phyloP scores from a whole-genome alignment of 768 basidiomycete species.

The Lepiota venenata region DNA sequence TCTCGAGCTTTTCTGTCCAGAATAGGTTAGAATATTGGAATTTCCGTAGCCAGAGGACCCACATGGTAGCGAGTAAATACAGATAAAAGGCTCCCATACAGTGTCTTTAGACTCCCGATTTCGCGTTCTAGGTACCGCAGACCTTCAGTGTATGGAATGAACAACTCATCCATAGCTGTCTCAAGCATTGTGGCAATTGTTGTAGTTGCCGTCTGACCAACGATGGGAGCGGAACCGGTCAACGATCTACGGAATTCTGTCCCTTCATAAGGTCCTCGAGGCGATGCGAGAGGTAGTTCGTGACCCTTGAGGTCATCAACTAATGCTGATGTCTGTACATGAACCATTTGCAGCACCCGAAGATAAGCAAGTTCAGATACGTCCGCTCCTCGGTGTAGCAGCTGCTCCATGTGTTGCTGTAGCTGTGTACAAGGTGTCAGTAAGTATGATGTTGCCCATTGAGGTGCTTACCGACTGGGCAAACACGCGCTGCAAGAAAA shows the following conservation, averaged over 20 bases:
- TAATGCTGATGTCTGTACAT: slow-evolving; percentile 69
- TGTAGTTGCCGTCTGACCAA: slow-evolving; percentile 44
- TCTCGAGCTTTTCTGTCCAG: slow-evolving; percentile 56
- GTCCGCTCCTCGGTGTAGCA: slow-evolving; percentile 69
- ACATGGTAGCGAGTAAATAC: slow-evolving; percentile 91
- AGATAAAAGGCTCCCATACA: slow-evolving; percentile 71
- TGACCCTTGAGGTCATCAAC: slow-evolving; percentile 92
- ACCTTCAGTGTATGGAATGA: slow-evolving; percentile 91
- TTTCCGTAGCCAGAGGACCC: slow-evolving; percentile 20
- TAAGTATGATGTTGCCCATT: background rate
- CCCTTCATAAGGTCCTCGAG: slow-evolving; percentile 61
- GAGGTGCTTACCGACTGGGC: slow-evolving; percentile 81
- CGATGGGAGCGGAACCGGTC: slow-evolving; percentile 39
- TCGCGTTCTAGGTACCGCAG: slow-evolving; percentile 91
- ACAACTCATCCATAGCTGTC: slow-evolving; percentile 92
- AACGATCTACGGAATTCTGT: slow-evolving; percentile 59
- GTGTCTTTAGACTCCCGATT: slow-evolving; percentile 72
- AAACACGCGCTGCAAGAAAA: slow-evolving; percentile 95
- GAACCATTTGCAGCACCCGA: slow-evolving; percentile 85
- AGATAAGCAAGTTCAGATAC: slow-evolving; percentile 90
- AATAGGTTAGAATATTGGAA: slow-evolving; percentile 9
- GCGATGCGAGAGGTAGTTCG: slow-evolving; percentile 69
- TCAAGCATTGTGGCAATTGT: slow-evolving; percentile 89
- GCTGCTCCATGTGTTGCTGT: slow-evolving; percentile 92
- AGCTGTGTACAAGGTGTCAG: slow-evolving; percentile 50